Conservation (phyloP, 371 early-diverging fungal genomes). For the Mortierella sp. region DNA sequence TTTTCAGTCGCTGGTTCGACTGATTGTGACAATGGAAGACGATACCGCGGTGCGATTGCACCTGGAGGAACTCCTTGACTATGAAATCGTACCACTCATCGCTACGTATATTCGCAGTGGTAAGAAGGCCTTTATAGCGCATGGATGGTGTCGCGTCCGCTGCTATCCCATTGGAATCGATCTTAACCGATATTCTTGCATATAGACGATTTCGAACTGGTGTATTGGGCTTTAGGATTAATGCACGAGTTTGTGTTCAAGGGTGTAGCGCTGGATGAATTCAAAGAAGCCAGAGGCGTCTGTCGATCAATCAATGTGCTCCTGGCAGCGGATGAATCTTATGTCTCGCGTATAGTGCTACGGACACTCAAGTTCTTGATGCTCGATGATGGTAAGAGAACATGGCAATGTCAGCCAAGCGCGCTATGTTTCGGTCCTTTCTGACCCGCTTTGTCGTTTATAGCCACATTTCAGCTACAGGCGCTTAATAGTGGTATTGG, state of each 20-base stretch:
- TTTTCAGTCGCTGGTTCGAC: constrained; percentile 82
- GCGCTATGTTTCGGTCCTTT: neutral
- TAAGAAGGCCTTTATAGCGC: constrained; percentile 20
- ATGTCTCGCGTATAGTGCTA: constrained; percentile 77
- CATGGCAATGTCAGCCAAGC: neutral
- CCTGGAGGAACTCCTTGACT: constrained; percentile 66
- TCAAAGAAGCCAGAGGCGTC: constrained; percentile 71
- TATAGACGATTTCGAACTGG: constrained; percentile 79
- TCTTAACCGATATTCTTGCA: neutral
- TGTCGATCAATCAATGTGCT: constrained; percentile 67
- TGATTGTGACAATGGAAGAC: constrained; percentile 69
- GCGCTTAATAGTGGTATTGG: constrained; percentile 71
- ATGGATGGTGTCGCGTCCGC: too few species aligned
- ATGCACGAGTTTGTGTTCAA: constrained; percentile 84
- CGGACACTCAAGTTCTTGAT: constrained; percentile 80
- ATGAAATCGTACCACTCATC: constrained; percentile 74
- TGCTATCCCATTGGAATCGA: neutral
- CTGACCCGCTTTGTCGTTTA: neutral
- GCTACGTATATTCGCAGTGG: constrained; percentile 77
- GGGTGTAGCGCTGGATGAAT: constrained; percentile 69
- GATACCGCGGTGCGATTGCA: constrained; percentile 38
- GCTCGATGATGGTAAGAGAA: constrained; percentile 63
- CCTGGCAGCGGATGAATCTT: constrained; percentile 69
- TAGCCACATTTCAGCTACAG: constrained; percentile 62
- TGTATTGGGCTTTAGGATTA: constrained; percentile 84